Conservation (phyloP, 345 rosid genomes). For the Euphorbia pulcherrima region DNA sequence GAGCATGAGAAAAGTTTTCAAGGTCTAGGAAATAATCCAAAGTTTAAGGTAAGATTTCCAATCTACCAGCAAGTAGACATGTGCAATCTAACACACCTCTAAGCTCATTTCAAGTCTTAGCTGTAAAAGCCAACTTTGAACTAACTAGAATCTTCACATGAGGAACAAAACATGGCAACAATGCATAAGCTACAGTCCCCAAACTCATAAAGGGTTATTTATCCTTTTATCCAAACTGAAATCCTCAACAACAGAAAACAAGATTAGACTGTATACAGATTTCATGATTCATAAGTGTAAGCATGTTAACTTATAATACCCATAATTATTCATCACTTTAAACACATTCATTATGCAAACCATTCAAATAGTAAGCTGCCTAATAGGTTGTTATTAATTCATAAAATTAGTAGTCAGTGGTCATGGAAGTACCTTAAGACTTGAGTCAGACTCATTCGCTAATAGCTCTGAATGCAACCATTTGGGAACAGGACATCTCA, state of each 20-base stretch:
- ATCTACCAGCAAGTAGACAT: background rate
- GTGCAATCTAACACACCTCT: background rate
- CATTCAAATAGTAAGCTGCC: background rate
- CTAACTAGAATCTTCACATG: background rate
- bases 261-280: background rate
- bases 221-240: background rate
- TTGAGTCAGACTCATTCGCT: too few relatives aligned
- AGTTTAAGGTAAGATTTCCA: background rate
- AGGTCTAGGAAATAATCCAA: background rate
- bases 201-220: background rate
- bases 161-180: background rate
- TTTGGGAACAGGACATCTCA: background rate
- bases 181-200: background rate
- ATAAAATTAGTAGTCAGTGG: background rate
- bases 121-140: background rate
- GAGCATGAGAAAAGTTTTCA: background rate
- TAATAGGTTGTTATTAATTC: background rate
- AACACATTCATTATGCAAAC: background rate
- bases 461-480: background rate
- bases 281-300: background rate
- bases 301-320: background rate
- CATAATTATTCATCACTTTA: background rate
- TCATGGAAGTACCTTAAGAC: slow-evolving; percentile 1
- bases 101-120: background rate
- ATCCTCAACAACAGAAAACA: background rate